phyloP scores from a whole-genome alignment of 352 stramenopile genomes.

The Globisporangium polare region DNA sequence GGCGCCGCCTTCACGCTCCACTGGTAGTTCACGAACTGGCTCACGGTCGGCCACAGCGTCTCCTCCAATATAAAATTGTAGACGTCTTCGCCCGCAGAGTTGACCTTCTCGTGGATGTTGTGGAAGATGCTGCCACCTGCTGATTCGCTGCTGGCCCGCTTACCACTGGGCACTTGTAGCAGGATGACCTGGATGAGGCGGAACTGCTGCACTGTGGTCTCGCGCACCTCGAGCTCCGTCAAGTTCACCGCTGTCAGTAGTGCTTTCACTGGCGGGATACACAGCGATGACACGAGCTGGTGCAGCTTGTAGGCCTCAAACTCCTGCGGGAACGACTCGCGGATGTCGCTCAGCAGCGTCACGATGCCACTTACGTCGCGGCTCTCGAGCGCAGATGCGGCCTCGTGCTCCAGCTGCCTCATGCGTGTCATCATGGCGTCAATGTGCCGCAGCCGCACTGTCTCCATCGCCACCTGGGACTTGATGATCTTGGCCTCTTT shows the following conservation, averaged over 20 bases:
- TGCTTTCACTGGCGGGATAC: slow-evolving; percentile 51
- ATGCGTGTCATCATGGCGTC: slow-evolving; percentile 46
- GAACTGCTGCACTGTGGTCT: slow-evolving; percentile 38
- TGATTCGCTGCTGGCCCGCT: not conserved
- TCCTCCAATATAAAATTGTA: slow-evolving; percentile 83
- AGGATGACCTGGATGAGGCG: slow-evolving; percentile 59
- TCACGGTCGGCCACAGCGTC: slow-evolving; percentile 60
- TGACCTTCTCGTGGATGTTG: slow-evolving; percentile 62
- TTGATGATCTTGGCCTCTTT: slow-evolving; percentile 67
- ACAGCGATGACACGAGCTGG: slow-evolving; percentile 66
- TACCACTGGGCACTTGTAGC: slow-evolving; percentile 29
- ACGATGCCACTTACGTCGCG: slow-evolving; percentile 40
- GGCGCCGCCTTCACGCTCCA: slow-evolving; percentile 45
- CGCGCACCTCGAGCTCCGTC: slow-evolving; percentile 7
- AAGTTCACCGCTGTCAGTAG: slow-evolving; percentile 41
- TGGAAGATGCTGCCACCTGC: slow-evolving; percentile 33
- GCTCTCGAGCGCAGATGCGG: slow-evolving; percentile 14
- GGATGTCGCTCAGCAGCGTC: slow-evolving; percentile 35
- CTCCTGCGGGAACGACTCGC: slow-evolving; percentile 44
- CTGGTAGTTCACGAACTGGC: slow-evolving; percentile 63
- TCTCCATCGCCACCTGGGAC: slow-evolving; percentile 54
- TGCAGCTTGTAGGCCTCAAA: slow-evolving; percentile 76
- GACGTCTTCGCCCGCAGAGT: slow-evolving; percentile 50
- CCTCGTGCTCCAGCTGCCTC: slow-evolving; percentile 32
- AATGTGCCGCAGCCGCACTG: slow-evolving; percentile 42